Percentiles rank a stretch among this genome's conserved stretches.
Evolutionary conservation across 192 early-diverging fungal species (phyloP).

Genomic region (Rhizoclosmatium globosum): DNA sequence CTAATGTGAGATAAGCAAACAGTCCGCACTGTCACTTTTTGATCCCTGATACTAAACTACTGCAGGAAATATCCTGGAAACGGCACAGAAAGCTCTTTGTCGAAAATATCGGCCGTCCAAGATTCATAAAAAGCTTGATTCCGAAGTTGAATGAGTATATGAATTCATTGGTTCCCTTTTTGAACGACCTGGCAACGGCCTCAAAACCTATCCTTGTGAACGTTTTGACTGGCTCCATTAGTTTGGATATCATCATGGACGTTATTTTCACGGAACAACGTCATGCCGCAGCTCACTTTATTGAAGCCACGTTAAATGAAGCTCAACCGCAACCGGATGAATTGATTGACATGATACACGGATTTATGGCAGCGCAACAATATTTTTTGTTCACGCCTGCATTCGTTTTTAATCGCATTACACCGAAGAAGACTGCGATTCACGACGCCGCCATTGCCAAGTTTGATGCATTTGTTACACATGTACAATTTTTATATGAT

Average conservation of each 20-base stretch:
- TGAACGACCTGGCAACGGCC: not conserved
- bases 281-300: not conserved
- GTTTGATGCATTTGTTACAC: not conserved
- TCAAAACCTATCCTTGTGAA: not conserved
- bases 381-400: not conserved
- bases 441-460: not conserved
- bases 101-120: not conserved
- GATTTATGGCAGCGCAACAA: not conserved
- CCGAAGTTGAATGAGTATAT: conserved; percentile 4
- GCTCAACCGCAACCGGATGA: not conserved
- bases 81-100: conserved; percentile 8
- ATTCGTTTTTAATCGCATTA: not conserved
- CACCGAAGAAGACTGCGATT: not conserved
- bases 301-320: not conserved
- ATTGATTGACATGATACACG: not conserved
- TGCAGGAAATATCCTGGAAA: not conserved
- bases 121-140: not conserved
- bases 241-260: conserved; percentile 6
- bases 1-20: not conserved
- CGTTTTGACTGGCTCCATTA: not conserved
- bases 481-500: not conserved
- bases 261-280: not conserved
- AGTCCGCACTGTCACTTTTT: too few relatives aligned
- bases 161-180: not conserved
- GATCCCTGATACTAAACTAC: too few relatives aligned